phyloP scores from a whole-genome alignment of 2,329 filamentous ascomycete genomes.

The Pezicula radicicola region DNA sequence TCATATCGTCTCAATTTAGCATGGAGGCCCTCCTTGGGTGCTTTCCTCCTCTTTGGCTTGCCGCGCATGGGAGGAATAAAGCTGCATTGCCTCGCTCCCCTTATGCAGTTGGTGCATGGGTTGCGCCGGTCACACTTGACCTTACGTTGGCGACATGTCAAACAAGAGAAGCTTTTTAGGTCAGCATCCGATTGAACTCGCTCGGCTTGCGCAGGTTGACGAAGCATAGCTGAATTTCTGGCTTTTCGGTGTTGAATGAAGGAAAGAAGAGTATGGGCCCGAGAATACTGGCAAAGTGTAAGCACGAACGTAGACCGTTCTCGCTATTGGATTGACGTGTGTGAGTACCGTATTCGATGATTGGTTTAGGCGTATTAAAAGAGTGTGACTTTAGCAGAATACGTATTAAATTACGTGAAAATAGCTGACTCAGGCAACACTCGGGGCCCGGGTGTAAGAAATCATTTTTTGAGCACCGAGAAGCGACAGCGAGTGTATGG shows the following conservation, averaged over 20 bases:
- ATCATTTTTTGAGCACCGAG: slow-evolving; percentile 18
- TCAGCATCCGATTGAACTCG: slow-evolving; percentile 1
- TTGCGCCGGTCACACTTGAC: slow-evolving; percentile 38
- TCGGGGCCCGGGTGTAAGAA: slow-evolving; percentile 18
- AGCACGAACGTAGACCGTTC: no score
- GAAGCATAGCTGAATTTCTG: not conserved
- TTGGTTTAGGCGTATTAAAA: not conserved
- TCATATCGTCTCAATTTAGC: slow-evolving; percentile 19
- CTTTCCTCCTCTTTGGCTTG: slow-evolving; percentile 21
- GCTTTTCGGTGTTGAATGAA: not conserved
- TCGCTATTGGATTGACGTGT: no score
- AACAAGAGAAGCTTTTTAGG: slow-evolving; percentile 24
- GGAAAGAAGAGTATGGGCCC: not conserved
- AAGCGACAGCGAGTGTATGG: slow-evolving; percentile 5
- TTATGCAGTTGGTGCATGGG: slow-evolving; percentile 43
- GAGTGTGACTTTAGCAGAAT: no score
- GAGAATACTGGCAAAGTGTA: no score
- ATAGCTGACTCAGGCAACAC: not conserved
- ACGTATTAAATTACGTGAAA: not conserved
- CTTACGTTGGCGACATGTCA: slow-evolving; percentile 36
- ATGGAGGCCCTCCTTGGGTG: slow-evolving; percentile 19
- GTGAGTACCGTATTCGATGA: no score
- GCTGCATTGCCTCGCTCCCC: slow-evolving; percentile 32
- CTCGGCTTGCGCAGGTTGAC: not conserved
- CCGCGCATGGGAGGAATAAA: slow-evolving; percentile 29